phyloP scores from a whole-genome alignment of 2,329 filamentous ascomycete species.

The Neonectria neomacrospora region DNA sequence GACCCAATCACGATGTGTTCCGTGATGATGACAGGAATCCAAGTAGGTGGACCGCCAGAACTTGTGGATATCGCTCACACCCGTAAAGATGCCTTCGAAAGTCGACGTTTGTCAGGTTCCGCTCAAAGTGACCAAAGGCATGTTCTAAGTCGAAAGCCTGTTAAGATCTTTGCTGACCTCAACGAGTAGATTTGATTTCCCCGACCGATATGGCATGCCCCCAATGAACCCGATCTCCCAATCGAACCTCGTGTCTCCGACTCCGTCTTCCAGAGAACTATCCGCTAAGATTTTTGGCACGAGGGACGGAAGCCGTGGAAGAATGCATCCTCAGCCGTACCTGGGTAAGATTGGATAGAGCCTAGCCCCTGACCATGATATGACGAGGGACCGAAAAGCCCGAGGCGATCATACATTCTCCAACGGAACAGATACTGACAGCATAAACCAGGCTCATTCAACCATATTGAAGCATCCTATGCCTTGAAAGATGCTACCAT shows the following conservation, averaged over 20 bases:
- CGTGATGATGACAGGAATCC: constrained; percentile 42
- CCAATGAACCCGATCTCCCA: constrained; percentile 52
- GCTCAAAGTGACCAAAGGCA: constrained; percentile 44
- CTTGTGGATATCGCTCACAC: constrained; percentile 31
- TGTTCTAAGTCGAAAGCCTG: neutral
- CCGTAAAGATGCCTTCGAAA: constrained; percentile 39
- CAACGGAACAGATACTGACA: constrained; percentile 25
- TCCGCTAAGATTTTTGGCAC: constrained; percentile 39
- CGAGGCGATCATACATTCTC: neutral
- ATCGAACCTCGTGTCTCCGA: constrained; percentile 53
- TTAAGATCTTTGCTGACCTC: constrained; percentile 17
- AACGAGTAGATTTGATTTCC: constrained; percentile 47
- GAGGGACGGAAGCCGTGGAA: constrained; percentile 38
- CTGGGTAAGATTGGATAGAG: constrained; percentile 16
- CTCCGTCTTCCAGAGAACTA: constrained; percentile 46
- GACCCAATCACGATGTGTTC: constrained; percentile 46
- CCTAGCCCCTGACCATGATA: neutral
- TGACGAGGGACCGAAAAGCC: no score
- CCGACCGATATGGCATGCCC: constrained; percentile 49
- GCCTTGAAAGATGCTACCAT: constrained; percentile 47
- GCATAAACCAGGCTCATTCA: constrained; percentile 37
- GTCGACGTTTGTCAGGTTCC: constrained; percentile 36
- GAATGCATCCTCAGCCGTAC: constrained; percentile 35
- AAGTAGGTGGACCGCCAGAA: constrained; percentile 37
- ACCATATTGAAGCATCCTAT: constrained; percentile 45